These are phyloP conservation scores for Spencermartinsiella europaea DNA, from an alignment of 805 yeast genomes.

Conservation along the genomic window DNA sequence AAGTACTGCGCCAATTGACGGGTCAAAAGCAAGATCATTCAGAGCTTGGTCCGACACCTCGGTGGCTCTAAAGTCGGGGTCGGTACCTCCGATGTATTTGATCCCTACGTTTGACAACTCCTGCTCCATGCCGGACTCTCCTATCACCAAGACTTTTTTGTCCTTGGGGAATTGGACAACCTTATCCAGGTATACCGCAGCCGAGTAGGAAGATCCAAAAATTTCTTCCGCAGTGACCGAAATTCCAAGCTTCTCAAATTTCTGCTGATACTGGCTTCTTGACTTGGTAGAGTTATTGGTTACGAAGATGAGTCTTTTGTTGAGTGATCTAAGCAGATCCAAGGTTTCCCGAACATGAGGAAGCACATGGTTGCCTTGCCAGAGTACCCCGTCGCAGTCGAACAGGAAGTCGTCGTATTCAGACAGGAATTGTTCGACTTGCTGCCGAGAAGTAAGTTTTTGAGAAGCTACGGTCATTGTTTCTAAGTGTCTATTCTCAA, in stretches of 20 bases:
- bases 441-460: slow-evolving; percentile 24
- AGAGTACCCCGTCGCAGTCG: slow-evolving; percentile 96
- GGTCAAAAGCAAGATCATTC: slow-evolving; percentile 47
- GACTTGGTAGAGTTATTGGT: slow-evolving; percentile 96
- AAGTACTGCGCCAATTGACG: slow-evolving; percentile 77
- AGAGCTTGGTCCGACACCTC: slow-evolving; percentile 35
- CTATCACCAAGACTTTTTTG: slow-evolving; percentile 82
- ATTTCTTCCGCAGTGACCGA: slow-evolving; percentile 54
- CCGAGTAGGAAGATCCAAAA: slow-evolving; percentile 87
- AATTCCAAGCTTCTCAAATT: slow-evolving; percentile 60
- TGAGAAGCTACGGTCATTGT: neutral
- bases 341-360: slow-evolving; percentile 79
- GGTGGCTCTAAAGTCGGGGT: slow-evolving; percentile 53
- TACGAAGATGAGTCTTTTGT: slow-evolving; percentile 78
- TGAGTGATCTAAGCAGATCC: slow-evolving; percentile 44
- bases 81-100: slow-evolving; percentile 76
- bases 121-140: slow-evolving; percentile 78
- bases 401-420: slow-evolving; percentile 80
- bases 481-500: neutral
- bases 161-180: slow-evolving; percentile 68
- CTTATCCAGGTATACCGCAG: slow-evolving; percentile 78
- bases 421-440: slow-evolving; percentile 45
- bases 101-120: slow-evolving; percentile 77
- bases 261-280: slow-evolving; percentile 65
- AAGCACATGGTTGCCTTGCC: slow-evolving; percentile 80